Percentiles rank a stretch among this genome's conserved stretches.
phyloP scores from a whole-genome alignment of 441 rosid species.

The Raphanus hybrid region DNA sequence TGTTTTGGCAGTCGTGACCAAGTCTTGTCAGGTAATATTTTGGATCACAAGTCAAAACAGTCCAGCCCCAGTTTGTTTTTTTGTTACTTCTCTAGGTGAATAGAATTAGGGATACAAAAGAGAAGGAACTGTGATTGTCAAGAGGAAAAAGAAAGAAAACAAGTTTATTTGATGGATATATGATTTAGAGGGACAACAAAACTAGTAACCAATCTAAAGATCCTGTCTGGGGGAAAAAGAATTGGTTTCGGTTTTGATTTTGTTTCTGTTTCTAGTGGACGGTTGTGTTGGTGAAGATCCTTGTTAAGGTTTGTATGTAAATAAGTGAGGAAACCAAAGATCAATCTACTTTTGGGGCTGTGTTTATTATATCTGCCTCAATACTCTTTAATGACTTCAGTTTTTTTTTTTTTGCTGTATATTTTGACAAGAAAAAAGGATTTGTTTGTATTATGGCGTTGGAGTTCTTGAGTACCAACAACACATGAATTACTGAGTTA shows the following conservation, averaged over 20 bases:
- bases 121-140: slow-evolving; percentile 33
- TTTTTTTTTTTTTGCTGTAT: no score
- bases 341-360: slow-evolving; percentile 31
- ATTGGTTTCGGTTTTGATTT: slow-evolving; percentile 3
- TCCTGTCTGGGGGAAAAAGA: slow-evolving; percentile 1
- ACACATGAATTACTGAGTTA: background rate
- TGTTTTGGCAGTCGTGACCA: slow-evolving; percentile 97
- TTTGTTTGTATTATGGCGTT: no score
- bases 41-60: background rate
- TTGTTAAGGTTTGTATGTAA: slow-evolving; percentile 37
- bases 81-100: background rate
- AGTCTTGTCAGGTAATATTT: slow-evolving; percentile 11
- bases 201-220: slow-evolving; percentile 23
- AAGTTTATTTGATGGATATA: slow-evolving; percentile 21
- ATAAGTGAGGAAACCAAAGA: slow-evolving; percentile 31
- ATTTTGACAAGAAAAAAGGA: no score
- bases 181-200: slow-evolving; percentile 25
- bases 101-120: slow-evolving; percentile 2
- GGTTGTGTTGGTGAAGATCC: slow-evolving; percentile 16
- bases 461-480: no score
- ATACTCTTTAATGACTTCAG: background rate
- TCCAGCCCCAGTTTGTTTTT: background rate
- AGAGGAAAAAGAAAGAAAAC: background rate
- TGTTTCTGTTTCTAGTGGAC: slow-evolving; percentile 1
- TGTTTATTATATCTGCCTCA: slow-evolving; percentile 35